Evolutionary conservation across 805 yeast species (phyloP), one percentile per base, ranked within the genome.

Genomic region (Suhomyces canberraensis): DNA sequence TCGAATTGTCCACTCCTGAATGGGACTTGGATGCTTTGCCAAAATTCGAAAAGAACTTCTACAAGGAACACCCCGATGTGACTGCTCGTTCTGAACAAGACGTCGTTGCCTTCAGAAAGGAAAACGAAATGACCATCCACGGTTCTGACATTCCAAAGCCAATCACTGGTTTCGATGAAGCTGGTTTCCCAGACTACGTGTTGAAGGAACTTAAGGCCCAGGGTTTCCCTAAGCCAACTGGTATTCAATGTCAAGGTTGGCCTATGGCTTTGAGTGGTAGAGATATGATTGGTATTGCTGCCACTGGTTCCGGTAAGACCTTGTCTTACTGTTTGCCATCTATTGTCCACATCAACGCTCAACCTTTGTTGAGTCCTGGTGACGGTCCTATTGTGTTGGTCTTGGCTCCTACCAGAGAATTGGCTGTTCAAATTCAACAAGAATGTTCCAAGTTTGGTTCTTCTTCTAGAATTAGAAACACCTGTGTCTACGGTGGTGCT

Each of bases 211-310:
- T 93, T 52, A 78, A 84, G 67, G 81, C 81, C 42, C 89, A 86
- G 68, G 98, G 98, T 44, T 93, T 93, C 72, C 93, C 82, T 39
- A 78, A 72, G 48, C 98, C 98, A 54, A 93, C 98, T 39, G 89
- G 88, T 49, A 93, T 93, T 58, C 98, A 93, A 73, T 88, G 96
- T 68, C 98, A 93, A 74, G 98, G 98, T 73, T 93, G 98, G 98
- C 98, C 98, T 47, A 93, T 93, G 98, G 98, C 98, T 58, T 75
- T 90, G 41, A 81, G 91, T 54, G 98, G 98, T 74, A 87, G 98
- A 72, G 98, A 93, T 64, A 84, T 93, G 91, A 86, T 93, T 67
- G 98, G 98, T 76, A 84, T 93, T 64, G 98, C 98, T 40, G 84
- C 96, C 51, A 93, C 98, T 50, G 98, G 98, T 70, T 90, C 97